These are phyloP conservation scores for Cyclospora cayetanensis DNA, from an alignment of 169 alveolate species.

Conservation along the genomic window DNA sequence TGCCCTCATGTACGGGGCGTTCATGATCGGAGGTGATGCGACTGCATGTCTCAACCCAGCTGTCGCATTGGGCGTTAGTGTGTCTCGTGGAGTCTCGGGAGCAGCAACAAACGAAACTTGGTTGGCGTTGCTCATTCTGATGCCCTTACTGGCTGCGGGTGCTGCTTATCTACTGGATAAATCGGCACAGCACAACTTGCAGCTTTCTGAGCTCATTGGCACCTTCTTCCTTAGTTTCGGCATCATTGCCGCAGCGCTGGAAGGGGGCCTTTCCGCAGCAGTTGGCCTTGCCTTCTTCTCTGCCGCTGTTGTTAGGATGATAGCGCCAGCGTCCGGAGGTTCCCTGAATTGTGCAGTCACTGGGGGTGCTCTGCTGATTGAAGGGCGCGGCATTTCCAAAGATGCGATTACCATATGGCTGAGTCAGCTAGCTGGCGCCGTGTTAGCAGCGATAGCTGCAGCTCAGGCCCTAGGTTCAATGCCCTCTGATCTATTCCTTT, in stretches of 20 bases:
- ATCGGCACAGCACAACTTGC: not conserved
- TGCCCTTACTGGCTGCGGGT: conserved; percentile 4
- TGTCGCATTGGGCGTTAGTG: not conserved
- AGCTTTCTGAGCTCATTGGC: conserved; percentile 4
- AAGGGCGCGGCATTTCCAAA: not conserved
- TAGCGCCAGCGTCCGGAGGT: conserved; percentile 10
- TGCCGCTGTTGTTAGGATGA: conserved; percentile 1
- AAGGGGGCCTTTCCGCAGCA: not conserved
- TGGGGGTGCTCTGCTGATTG: conserved; percentile 22
- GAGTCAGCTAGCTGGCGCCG: not conserved
- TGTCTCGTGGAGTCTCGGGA: not conserved
- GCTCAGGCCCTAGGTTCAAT: not conserved
- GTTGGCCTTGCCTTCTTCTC: conserved; percentile 9
- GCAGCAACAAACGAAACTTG: not conserved
- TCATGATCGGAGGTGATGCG: not conserved
- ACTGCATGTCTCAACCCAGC: conserved; percentile 2
- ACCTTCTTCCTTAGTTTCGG: conserved; percentile 44
- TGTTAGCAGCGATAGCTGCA: not conserved
- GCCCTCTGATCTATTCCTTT: not conserved
- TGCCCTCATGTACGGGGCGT: conserved; percentile 7
- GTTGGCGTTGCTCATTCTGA: not conserved
- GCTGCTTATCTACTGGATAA: not conserved
- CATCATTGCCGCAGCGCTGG: not conserved
- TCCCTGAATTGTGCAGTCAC: not conserved
- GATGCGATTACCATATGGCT: not conserved